These are phyloP conservation scores for Leishmania mexicana DNA, from an alignment of 208 protist genomes.

Conservation along the genomic window DNA sequence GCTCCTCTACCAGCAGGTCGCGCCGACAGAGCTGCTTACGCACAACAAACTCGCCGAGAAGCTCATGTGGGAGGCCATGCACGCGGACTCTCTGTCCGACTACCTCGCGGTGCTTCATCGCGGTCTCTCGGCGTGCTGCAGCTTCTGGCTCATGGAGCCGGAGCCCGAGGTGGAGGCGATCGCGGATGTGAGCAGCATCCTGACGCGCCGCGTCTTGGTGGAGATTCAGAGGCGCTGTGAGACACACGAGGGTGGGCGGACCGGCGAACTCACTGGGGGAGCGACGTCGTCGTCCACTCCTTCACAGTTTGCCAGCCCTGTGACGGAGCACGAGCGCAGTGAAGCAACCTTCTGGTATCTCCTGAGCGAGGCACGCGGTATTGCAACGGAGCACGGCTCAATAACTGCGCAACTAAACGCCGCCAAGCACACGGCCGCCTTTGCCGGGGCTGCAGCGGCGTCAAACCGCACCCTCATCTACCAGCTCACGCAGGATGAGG, in stretches of 20 bases:
- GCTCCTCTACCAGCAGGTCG: conserved; percentile 54
- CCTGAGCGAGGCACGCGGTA: conserved; percentile 38
- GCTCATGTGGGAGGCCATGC: conserved; percentile 85
- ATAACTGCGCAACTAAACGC: conserved; percentile 50
- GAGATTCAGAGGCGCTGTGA: conserved; percentile 13
- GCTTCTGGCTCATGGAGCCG: conserved; percentile 60
- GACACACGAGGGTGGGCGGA: neutral
- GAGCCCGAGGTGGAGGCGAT: conserved; percentile 64
- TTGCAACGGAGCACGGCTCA: conserved; percentile 50
- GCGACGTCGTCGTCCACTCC: neutral
- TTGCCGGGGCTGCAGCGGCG: conserved; percentile 4
- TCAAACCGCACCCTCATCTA: conserved; percentile 56
- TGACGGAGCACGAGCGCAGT: conserved; percentile 40
- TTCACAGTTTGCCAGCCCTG: conserved; percentile 3
- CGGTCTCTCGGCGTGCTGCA: conserved; percentile 54
- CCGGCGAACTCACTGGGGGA: neutral
- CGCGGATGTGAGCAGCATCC: conserved; percentile 64
- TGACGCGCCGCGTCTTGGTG: conserved; percentile 55
- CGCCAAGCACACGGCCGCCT: conserved; percentile 27
- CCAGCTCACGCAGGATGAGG: conserved; percentile 69
- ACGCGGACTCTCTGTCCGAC: conserved; percentile 49
- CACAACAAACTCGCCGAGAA: conserved; percentile 66
- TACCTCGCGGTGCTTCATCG: conserved; percentile 39
- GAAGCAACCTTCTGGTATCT: conserved; percentile 71
- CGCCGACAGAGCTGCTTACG: conserved; percentile 52